Percentiles rank a stretch among this genome's conserved stretches.
Conservation (phyloP, 176 grass and related monocot genomes). For the Aegilops tauschii region DNA sequence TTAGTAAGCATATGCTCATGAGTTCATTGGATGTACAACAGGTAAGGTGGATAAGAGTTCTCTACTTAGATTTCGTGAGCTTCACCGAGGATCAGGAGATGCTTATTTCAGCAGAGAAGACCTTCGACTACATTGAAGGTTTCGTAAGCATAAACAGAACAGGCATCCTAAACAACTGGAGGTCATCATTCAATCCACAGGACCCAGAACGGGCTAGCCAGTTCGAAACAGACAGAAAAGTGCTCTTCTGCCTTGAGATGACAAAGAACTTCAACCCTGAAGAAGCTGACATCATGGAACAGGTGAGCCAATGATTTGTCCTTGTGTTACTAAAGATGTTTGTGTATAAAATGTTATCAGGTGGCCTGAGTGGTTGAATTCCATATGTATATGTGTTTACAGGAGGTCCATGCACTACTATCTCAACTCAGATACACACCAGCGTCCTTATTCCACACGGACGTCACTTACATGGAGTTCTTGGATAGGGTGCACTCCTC, state of each 20-base stretch:
- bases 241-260: slow-evolving; percentile 84
- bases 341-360: slow-evolving; percentile 33
- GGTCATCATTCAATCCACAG: slow-evolving; percentile 66
- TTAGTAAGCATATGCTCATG: slow-evolving; percentile 1
- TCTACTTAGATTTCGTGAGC: slow-evolving; percentile 73
- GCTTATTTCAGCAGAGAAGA: slow-evolving; percentile 63
- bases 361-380: slow-evolving; percentile 2
- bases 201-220: slow-evolving; percentile 55
- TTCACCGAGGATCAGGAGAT: slow-evolving; percentile 88
- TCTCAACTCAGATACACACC: slow-evolving; percentile 57
- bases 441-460: slow-evolving; percentile 67
- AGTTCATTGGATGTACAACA: slow-evolving; percentile 25
- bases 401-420: slow-evolving; percentile 66
- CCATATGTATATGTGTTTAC: slow-evolving; percentile 23
- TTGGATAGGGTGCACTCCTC: slow-evolving; percentile 74
- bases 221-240: slow-evolving; percentile 58
- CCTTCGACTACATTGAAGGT: slow-evolving; percentile 90
- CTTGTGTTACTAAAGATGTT: neutral
- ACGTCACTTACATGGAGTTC: slow-evolving; percentile 77
- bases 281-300: slow-evolving; percentile 51
- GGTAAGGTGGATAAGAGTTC: slow-evolving; percentile 87
- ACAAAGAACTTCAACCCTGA: slow-evolving; percentile 75
- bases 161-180: slow-evolving; percentile 76
- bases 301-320: slow-evolving; percentile 33
- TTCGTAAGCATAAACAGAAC: slow-evolving; percentile 82